Base-by-base conservation (phyloP, 805 yeast species). In the Maudiozyma pseudohumilis region DNA sequence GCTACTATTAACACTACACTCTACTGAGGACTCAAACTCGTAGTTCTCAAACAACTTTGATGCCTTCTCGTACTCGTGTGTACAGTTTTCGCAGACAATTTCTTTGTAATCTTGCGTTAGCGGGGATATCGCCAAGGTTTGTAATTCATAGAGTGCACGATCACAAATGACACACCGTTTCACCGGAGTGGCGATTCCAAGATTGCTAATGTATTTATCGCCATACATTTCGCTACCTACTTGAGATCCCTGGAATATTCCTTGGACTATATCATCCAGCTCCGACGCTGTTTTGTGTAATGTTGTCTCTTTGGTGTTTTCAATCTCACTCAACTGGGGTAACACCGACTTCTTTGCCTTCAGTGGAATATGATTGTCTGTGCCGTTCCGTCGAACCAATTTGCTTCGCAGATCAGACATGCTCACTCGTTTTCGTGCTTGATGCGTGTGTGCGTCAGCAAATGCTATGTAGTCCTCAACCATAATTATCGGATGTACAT, bases 161-260 rank as follows among this genome's bases (percentile, higher is more conserved):
- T 78, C 84, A 55, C 89, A 80, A 10, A 80, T 61, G n/a, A 77
- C 74, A 51, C 89, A 80, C 32, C 54, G 56, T 35, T 59, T 61
- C 34, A 66, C 37, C 2, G 51, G 19, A 0, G 53, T 36, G 16
- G 40, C 40, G 17, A 44, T 35, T 12, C 44, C 38, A 4, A 52
- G 30, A 5, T 44, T 43, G 1, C 43, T 40, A 12, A 55, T 35
- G 36, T 55, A 55, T 34, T 43, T 40, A 32, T 55, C 60, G 17
- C 39, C 42, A 28, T 17, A 2, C 29, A 32, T 7, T 28, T 27
- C 1, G 46, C 42, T 24, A n/a, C n/a, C n/a, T n/a, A n/a, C n/a
- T n/a, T n/a, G n/a, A n/a, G n/a, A n/a, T n/a, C n/a, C n/a, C n/a
- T 44, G 44, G 32, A 55, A 42, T 2, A 55, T 27, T 21, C 36